Percentiles rank a stretch among this genome's conserved stretches.
phyloP scores from a whole-genome alignment of 2,329 filamentous ascomycete species.

The Coleophoma eucalyptorum region DNA sequence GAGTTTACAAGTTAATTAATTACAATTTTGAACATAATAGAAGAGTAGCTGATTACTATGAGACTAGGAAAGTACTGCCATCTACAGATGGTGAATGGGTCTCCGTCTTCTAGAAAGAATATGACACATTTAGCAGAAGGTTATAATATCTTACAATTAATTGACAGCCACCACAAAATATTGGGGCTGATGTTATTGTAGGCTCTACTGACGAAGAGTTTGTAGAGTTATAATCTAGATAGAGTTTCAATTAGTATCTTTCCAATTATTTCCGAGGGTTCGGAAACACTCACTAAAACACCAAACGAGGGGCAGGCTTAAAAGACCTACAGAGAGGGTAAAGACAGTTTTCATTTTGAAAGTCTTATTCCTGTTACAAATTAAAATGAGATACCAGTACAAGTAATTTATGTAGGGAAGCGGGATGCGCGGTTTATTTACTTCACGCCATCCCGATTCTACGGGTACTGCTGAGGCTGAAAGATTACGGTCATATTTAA shows the following conservation, averaged over 20 bases:
- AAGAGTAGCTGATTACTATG: neutral
- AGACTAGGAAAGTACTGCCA: neutral
- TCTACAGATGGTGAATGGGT: neutral
- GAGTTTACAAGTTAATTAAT: neutral
- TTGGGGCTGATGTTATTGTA: neutral
- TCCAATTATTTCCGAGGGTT: no score
- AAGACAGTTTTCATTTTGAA: no score
- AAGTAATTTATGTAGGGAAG: no score
- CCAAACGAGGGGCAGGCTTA: no score
- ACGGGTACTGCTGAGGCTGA: no score
- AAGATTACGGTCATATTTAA: no score
- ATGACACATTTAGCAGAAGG: neutral
- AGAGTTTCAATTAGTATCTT: neutral
- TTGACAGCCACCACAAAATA: neutral
- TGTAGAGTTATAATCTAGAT: neutral
- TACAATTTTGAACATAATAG: neutral
- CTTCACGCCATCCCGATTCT: no score
- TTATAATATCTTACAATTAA: neutral
- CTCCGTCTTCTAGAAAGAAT: neutral
- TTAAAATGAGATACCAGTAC: no score
- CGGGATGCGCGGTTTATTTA: no score
- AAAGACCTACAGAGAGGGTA: no score
- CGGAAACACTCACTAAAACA: no score
- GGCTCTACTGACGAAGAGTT: neutral
- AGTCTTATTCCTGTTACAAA: no score